phyloP scores from a whole-genome alignment of 108 stramenopile species.

The Epipyxis sp. region DNA sequence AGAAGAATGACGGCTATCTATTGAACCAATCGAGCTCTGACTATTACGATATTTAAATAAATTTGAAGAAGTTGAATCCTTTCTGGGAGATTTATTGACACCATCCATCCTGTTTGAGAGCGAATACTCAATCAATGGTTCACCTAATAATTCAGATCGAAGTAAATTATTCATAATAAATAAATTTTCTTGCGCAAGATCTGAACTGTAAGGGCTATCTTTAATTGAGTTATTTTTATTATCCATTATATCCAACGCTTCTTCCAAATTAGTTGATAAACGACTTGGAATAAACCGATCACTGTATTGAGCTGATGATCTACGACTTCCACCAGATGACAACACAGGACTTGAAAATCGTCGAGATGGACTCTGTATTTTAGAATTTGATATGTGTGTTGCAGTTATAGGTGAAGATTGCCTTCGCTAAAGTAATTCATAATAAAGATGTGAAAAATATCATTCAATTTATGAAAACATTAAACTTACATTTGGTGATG shows the following conservation, averaged over 20 bases:
- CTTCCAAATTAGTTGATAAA: constrained; percentile 9
- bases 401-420: neutral
- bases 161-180: constrained; percentile 12
- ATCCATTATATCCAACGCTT: constrained; percentile 25
- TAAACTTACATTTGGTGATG: too few species aligned
- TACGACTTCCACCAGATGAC: neutral
- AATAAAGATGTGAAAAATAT: too few species aligned
- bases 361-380: neutral
- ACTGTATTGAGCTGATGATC: too few species aligned
- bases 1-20: neutral
- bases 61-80: constrained; percentile 2
- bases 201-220: neutral
- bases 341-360: neutral
- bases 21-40: neutral
- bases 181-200: neutral
- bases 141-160: constrained; percentile 24
- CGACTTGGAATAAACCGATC: constrained; percentile 35
- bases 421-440: too few species aligned
- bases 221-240: neutral
- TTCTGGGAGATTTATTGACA: neutral
- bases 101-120: neutral
- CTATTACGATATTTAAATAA: neutral
- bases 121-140: neutral
- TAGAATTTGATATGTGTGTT: too few species aligned
- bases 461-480: too few species aligned